Evolutionary conservation across 441 rosid species (phyloP).

Genomic region (Erodium moschatum): DNA sequence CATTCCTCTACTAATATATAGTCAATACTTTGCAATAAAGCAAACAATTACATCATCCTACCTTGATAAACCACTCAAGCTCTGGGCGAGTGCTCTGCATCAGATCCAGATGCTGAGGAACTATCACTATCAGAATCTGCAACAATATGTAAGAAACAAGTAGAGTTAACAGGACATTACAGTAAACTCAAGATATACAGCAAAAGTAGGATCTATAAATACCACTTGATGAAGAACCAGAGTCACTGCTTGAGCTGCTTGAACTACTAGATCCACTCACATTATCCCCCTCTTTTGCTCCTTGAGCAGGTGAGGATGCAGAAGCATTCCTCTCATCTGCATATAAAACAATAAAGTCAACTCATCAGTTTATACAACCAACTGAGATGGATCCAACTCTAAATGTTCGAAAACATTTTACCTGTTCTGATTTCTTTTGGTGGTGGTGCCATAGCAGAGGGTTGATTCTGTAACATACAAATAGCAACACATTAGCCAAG

Average conservation of each 20-base stretch:
- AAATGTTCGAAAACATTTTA: slow-evolving; percentile 24
- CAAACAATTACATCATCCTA: slow-evolving; percentile 42
- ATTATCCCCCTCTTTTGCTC: slow-evolving; percentile 49
- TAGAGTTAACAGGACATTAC: neutral
- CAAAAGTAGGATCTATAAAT: slow-evolving; percentile 18
- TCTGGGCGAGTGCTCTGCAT: slow-evolving; percentile 44
- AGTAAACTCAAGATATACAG: neutral
- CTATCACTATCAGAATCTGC: slow-evolving; percentile 95
- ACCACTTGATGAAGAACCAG: slow-evolving; percentile 95
- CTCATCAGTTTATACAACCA: slow-evolving; percentile 16
- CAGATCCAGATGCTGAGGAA: slow-evolving; percentile 90
- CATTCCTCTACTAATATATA: too few species aligned
- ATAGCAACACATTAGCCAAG: slow-evolving; percentile 8
- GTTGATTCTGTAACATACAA: slow-evolving; percentile 35
- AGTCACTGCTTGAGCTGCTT: slow-evolving; percentile 89
- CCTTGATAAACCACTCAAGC: slow-evolving; percentile 36
- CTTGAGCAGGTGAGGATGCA: slow-evolving; percentile 44
- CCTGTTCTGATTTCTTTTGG: slow-evolving; percentile 57
- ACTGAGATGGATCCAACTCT: slow-evolving; percentile 12
- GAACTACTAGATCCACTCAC: slow-evolving; percentile 87
- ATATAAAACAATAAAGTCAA: slow-evolving; percentile 9
- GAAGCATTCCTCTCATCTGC: slow-evolving; percentile 49
- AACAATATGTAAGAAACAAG: slow-evolving; percentile 6
- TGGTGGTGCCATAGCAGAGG: slow-evolving; percentile 35
- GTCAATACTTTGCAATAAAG: slow-evolving; percentile 14